These are phyloP conservation scores for Neurospora crassa DNA, from an alignment of 2,329 filamentous ascomycete species.

Conservation along the genomic window DNA sequence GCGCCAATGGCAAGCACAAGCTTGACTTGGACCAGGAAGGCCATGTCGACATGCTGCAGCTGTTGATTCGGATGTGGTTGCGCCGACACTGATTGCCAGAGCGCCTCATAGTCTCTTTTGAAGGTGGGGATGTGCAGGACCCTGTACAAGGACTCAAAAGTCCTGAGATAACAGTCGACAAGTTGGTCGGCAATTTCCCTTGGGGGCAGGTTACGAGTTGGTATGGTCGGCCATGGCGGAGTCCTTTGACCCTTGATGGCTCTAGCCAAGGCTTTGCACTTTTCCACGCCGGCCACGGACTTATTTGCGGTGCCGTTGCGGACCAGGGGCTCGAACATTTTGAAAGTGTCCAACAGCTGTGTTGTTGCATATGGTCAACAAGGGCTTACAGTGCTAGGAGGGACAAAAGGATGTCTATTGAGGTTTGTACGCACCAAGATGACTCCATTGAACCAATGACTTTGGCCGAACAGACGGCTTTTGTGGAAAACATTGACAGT, in stretches of 20 bases:
- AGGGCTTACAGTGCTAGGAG: not conserved
- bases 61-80: conserved; percentile 9
- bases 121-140: conserved; percentile 44
- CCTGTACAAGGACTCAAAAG: conserved; percentile 37
- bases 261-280: conserved; percentile 43
- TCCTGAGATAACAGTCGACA: conserved; percentile 38
- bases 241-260: conserved; percentile 39
- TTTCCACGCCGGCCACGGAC: conserved; percentile 27
- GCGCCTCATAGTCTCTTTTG: conserved; percentile 34
- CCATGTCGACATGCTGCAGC: conserved; percentile 19
- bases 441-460: conserved; percentile 45
- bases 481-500: conserved; percentile 32
- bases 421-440: conserved; percentile 28
- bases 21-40: conserved; percentile 47
- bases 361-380: conserved; percentile 2
- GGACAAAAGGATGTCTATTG: not conserved
- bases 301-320: conserved; percentile 28
- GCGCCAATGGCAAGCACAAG: conserved; percentile 49
- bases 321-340: conserved; percentile 31
- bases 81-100: conserved; percentile 30
- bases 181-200: conserved; percentile 35
- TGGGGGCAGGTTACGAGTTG: conserved; percentile 35
- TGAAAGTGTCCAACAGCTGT: conserved; percentile 34
- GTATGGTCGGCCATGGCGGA: conserved; percentile 36
- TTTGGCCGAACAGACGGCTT: conserved; percentile 45